Evolutionary conservation across 805 yeast species (phyloP), one percentile per base, ranked within the genome.

Genomic region (Debaryomyces prosopidis): DNA sequence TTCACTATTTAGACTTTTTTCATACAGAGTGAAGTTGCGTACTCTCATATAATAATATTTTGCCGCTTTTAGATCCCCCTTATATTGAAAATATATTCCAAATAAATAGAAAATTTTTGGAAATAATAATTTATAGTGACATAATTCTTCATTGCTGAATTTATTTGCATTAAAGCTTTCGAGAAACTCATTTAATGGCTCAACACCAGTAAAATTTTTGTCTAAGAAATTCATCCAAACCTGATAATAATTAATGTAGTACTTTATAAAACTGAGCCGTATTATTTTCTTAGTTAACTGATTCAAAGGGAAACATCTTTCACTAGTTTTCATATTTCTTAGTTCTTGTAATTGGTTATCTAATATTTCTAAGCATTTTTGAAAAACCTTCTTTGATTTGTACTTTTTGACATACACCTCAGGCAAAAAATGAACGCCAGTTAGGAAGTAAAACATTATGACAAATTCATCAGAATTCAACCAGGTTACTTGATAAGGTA

Each of bases 391-490:
- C n/a, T 51, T 52, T 5, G 77, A 57, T 40, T 70, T 63, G 12
- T 59, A 52, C 35, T 60, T 63, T 1, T 64, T 65, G 38, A 64
- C 66, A 55, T 69, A 59, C 0, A 71, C 57, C 33, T 68, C 73
- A 12, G 56, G 54, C 16, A 75, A 48, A 27, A 69, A 66, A 5
- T 67, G 55, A 5, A 77, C 54, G 2, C 77, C 81, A 31, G 73
- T 66, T n/a, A 70, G 53, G 36, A 74, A 68, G 50, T 73, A 75
- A 17, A 73, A 60, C 36, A 67, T 43, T 16, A 73, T 61, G 7
- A 68, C 65, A 53, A 72, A 74, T 45, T 76, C 80, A 35, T 68
- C 71, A 4, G 73, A 62, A 11, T 67, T 62, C 10, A 76, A 44
- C 80, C 82, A 77, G 15, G 56, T 54, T 1, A 74, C 51, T 17